Base-by-base conservation (phyloP, 345 rosid species). In the Heritiera littoralis region DNA sequence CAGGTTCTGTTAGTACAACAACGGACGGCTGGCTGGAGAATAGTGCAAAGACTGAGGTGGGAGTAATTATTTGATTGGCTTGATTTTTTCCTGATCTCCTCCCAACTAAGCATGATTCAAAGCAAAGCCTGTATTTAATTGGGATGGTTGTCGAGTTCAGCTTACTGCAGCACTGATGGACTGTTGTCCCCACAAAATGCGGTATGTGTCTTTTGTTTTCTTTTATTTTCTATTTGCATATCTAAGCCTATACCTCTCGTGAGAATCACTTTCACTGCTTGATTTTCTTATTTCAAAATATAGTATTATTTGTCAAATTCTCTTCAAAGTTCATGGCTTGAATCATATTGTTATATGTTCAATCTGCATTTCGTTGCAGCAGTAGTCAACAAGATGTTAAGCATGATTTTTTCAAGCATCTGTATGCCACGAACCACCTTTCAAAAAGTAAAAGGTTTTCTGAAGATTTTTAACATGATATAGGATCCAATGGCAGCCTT, bases 1-100 rank as follows among this genome's bases (percentile, higher is more conserved):
- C 89, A 2, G 78, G 84, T 76, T 83, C 90, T 58, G 69, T 48
- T 38, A 80, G 45, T 35, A 77, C 83, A 45, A 41, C 63, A 75
- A 75, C 41, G 28, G 67, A 73, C 77, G 81, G 67, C 61, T 78
- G 64, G 79, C 77, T 80, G 13, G 68, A 71, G 61, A 48, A 11
- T 13, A 41, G 30, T 77, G 79, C 40, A 28, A 85, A 81, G 82
- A 64, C 83, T 45, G 78, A 66, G 74, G 77, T 58, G 64, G 74
- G n/a, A 15, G 60, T 63, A 63, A 63, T 32, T 32, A 60, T 0
- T 72, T n/a, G 28, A 32, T 54, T 74, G 9, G 51, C 66, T 78
- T 67, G 7, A 69, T 63, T 68, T 63, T 59, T 74, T 66, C 51
- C 51, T 28, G 51, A 58, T 77, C 32, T 74, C 41, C 43, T 63